phyloP scores from a whole-genome alignment of 805 yeast species.

The Candida maris region DNA sequence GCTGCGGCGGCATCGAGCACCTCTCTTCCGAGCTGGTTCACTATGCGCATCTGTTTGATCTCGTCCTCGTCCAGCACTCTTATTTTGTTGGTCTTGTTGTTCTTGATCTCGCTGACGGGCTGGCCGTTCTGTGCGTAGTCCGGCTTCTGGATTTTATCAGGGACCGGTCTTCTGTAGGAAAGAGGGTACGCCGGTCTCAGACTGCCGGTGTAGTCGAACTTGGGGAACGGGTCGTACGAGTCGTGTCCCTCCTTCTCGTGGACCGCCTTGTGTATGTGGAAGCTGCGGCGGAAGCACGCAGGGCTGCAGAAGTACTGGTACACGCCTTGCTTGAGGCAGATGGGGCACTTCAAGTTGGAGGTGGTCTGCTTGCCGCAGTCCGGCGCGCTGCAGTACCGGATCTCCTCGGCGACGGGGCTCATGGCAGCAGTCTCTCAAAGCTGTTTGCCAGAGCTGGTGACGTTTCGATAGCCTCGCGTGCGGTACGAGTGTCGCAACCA shows the following conservation, averaged over 20 bases:
- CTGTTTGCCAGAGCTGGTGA: too few species aligned
- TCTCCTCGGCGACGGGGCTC: constrained; percentile 14
- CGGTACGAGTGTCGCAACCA: too few species aligned
- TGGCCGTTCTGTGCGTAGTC: constrained; percentile 81
- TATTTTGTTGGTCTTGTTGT: constrained; percentile 66
- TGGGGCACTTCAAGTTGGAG: constrained; percentile 81
- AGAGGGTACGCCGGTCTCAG: constrained; percentile 81
- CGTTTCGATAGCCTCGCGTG: too few species aligned
- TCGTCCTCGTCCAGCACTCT: constrained; percentile 62
- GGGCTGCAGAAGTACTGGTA: constrained; percentile 76
- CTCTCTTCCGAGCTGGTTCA: constrained; percentile 77
- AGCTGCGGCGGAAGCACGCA: constrained; percentile 69
- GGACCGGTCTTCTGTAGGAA: constrained; percentile 65
- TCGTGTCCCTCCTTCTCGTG: constrained; percentile 61
- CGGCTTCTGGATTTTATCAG: constrained; percentile 67
- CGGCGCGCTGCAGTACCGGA: constrained; percentile 59
- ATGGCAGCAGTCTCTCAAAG: constrained; percentile 3
- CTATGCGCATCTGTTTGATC: constrained; percentile 69
- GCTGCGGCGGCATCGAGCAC: constrained; percentile 87
- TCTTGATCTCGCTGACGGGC: constrained; percentile 73
- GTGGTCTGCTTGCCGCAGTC: constrained; percentile 82
- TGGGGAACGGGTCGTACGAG: constrained; percentile 86
- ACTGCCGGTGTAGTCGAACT: constrained; percentile 67
- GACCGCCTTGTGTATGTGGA: constrained; percentile 69
- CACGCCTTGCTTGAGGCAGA: constrained; percentile 73